phyloP scores from a whole-genome alignment of 2,329 filamentous ascomycete genomes.

The Colletotrichum godetiae region DNA sequence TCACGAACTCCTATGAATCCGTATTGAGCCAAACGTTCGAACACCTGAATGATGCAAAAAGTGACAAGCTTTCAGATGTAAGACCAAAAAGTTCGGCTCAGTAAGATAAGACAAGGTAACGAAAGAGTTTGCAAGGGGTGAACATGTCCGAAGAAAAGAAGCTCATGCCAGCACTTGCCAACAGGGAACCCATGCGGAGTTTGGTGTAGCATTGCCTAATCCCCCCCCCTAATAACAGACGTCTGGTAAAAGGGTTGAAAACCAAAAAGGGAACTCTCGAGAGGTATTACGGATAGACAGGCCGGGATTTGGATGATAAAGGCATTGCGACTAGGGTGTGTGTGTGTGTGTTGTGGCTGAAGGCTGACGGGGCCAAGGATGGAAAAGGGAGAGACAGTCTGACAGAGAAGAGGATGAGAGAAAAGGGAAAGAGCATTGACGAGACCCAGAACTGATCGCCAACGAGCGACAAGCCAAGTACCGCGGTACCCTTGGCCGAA shows the following conservation, averaged over 20 bases:
- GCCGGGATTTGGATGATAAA: not conserved
- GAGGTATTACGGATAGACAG: not conserved
- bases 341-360: not conserved
- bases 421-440: constrained; percentile 14
- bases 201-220: not conserved
- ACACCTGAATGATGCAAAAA: not conserved
- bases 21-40: not conserved
- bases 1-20: not conserved
- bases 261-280: not conserved
- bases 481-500: too few relatives aligned
- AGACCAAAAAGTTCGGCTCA: constrained; percentile 9
- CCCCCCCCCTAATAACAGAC: constrained; percentile 14
- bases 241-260: constrained; percentile 18
- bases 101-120: not conserved
- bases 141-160: not conserved
- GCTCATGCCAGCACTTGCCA: constrained; percentile 8
- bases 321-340: constrained; percentile 6
- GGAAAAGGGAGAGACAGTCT: not conserved
- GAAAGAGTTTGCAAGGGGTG: not conserved
- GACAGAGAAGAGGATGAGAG: not conserved
- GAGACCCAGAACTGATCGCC: constrained; percentile 8
- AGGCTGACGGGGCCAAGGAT: not conserved
- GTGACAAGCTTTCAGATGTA: not conserved
- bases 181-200: constrained; percentile 8
- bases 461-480: constrained; percentile 1